A percentile compares a stretch with the other conserved stretches of the same genome.
These are phyloP conservation scores for Pseudognaphalium luteoalbum DNA, from an alignment of 129 eudicot genomes.

Conservation along the genomic window DNA sequence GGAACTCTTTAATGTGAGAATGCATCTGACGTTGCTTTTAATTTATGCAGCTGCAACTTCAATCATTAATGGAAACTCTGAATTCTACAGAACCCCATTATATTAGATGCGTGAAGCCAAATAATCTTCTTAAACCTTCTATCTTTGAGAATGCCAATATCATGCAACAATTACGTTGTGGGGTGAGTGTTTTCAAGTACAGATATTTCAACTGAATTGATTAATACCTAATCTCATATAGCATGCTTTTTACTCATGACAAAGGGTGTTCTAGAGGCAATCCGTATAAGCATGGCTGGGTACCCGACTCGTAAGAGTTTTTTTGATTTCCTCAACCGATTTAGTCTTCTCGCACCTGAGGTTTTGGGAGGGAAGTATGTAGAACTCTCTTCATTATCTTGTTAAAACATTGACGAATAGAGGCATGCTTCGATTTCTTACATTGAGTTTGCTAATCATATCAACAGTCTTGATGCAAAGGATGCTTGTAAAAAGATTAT, in stretches of 20 bases:
- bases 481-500: constrained; percentile 81
- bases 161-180: constrained; percentile 97
- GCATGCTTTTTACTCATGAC: constrained; percentile 30
- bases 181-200: constrained; percentile 63
- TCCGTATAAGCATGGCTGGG: constrained; percentile 98
- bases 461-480: constrained; percentile 78
- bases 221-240: constrained; percentile 22
- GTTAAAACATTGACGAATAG: neutral
- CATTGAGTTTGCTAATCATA: constrained; percentile 21
- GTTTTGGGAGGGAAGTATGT: constrained; percentile 85
- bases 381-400: neutral
- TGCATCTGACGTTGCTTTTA: constrained; percentile 24
- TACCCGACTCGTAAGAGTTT: constrained; percentile 94
- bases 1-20: constrained; percentile 19
- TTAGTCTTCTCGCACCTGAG: constrained; percentile 93
- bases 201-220: constrained; percentile 3
- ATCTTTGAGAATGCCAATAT: constrained; percentile 88
- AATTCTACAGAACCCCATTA: constrained; percentile 98
- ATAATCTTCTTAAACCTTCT: constrained; percentile 88
- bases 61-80: constrained; percentile 89
- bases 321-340: constrained; percentile 80
- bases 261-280: constrained; percentile 99
- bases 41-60: constrained; percentile 82
- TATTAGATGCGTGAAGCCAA: constrained; percentile 98
- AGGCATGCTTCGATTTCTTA: constrained; percentile 19